These are phyloP conservation scores for Mucor piriformis DNA, from an alignment of 371 early-diverging fungal species.

Conservation along the genomic window DNA sequence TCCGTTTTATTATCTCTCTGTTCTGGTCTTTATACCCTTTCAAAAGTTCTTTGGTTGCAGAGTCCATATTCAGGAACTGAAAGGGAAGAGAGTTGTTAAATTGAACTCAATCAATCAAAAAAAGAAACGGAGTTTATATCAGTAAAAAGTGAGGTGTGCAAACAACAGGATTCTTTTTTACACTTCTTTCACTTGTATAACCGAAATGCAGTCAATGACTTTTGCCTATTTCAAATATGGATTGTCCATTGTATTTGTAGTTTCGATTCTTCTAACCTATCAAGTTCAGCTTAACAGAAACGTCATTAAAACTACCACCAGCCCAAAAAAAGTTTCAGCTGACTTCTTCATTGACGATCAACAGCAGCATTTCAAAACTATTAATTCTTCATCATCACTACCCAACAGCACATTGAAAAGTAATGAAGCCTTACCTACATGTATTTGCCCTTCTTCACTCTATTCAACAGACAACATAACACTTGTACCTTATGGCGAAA, in stretches of 20 bases:
- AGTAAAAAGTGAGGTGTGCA: not conserved
- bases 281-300: not conserved
- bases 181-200: not conserved
- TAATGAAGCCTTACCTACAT: not conserved
- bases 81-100: not conserved
- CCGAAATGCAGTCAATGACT: not conserved
- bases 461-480: not conserved
- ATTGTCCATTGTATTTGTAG: not conserved
- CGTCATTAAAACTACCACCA: not conserved
- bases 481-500: conserved; percentile 12
- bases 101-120: too few species aligned
- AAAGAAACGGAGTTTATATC: not conserved
- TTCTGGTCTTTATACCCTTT: conserved; percentile 14
- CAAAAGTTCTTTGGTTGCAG: not conserved
- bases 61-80: not conserved
- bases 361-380: conserved; percentile 4
- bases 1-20: conserved; percentile 10
- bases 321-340: not conserved
- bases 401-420: not conserved
- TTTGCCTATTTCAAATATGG: conserved; percentile 9
- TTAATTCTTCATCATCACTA: not conserved
- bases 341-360: conserved; percentile 18
- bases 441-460: not conserved
- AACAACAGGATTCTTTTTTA: not conserved
- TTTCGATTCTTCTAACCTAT: not conserved